phyloP scores from a whole-genome alignment of 164 flowering plant species.

The Annona squamosa region DNA sequence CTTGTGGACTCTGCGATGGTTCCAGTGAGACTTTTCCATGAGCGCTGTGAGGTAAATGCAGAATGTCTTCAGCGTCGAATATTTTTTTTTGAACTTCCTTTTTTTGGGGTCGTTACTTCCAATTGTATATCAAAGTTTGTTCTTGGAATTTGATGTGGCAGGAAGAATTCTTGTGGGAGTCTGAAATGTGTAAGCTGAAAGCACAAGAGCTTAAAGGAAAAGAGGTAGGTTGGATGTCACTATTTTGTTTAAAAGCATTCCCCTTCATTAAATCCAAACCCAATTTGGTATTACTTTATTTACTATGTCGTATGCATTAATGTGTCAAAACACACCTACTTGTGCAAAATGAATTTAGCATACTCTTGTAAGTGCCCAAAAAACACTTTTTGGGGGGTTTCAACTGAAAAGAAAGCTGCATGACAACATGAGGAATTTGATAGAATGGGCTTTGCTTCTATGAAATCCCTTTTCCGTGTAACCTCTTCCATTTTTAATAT shows the following conservation, averaged over 20 bases:
- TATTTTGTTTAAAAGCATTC: background rate
- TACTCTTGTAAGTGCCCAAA: no score
- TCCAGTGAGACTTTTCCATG: slow-evolving; percentile 85
- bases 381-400: no score
- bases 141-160: slow-evolving; percentile 14
- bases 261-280: background rate
- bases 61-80: background rate
- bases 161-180: slow-evolving; percentile 98
- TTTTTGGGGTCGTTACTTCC: background rate
- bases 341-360: background rate
- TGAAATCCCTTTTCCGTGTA: no score
- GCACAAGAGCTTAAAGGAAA: slow-evolving; percentile 90
- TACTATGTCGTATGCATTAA: background rate
- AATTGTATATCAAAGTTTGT: background rate
- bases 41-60: slow-evolving; percentile 78
- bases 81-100: background rate
- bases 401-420: background rate
- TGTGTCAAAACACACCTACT: background rate
- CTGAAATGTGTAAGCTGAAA: slow-evolving; percentile 92
- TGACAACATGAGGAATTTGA: background rate
- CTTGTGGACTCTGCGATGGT: slow-evolving; percentile 69
- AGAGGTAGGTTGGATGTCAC: slow-evolving; percentile 46
- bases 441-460: no score
- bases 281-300: background rate
- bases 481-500: no score